Evolutionary conservation across 441 rosid species (phyloP).

Genomic region (Daphne laureola): DNA sequence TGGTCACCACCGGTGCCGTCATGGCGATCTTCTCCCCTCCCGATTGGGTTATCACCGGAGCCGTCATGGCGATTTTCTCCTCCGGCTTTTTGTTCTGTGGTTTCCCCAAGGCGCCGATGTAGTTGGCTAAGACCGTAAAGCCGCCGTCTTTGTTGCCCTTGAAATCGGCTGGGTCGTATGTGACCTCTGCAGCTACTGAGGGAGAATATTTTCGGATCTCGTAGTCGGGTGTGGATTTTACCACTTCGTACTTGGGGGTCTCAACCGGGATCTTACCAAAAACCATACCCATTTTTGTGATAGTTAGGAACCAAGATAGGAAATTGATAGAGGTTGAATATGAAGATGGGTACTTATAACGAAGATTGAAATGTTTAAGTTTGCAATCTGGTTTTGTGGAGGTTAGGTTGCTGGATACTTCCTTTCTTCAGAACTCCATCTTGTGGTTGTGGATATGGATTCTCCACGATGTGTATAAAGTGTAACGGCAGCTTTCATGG

Average conservation of each 20-base stretch:
- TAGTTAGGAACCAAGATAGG: neutral
- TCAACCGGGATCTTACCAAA: conserved; percentile 72
- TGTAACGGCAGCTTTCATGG: no score
- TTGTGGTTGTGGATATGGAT: conserved; percentile 26
- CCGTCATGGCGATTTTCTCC: conserved; percentile 77
- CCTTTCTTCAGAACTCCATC: neutral
- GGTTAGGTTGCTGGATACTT: no score
- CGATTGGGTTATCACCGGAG: conserved; percentile 65
- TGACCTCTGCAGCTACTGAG: conserved; percentile 59
- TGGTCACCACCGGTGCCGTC: conserved; percentile 79
- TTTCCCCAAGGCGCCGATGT: conserved; percentile 77
- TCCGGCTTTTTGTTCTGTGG: conserved; percentile 76
- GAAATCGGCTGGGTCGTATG: conserved; percentile 60
- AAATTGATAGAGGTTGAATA: neutral
- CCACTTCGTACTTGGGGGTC: conserved; percentile 57
- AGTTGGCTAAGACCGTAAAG: conserved; percentile 61
- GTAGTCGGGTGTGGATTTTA: conserved; percentile 38
- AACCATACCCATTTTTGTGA: conserved; percentile 55
- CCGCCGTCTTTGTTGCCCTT: conserved; percentile 74
- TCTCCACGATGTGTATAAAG: conserved; percentile 30
- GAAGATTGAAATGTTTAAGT: conserved; percentile 5
- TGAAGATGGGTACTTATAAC: neutral
- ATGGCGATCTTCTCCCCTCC: conserved; percentile 59
- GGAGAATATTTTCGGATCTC: conserved; percentile 77
- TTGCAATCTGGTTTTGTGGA: neutral